Evolutionary conservation across 2,329 filamentous ascomycete species (phyloP), one percentile per base, ranked within the genome.

Genomic region (Arthroderma sp.): DNA sequence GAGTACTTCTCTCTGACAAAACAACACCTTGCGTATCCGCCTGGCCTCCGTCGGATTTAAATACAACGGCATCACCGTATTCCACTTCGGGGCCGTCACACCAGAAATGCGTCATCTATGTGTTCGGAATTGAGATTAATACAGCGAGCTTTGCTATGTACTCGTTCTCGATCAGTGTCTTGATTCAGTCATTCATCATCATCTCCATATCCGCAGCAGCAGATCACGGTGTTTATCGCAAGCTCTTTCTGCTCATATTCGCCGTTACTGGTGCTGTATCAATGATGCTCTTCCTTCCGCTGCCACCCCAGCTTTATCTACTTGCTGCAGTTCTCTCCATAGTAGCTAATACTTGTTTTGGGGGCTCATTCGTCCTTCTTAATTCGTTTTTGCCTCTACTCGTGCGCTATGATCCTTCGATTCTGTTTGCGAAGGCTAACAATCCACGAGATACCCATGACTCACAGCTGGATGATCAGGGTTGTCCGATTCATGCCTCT

Each of bases 131-230:
- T 48, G 81, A 94, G 57, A 81, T 98, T 66, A 96, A 96, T 64
- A 65, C 62, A 3, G 61, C 62, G 22, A 65, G 62, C 49, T 65
- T 65, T 44, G 62, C 62, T 43, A 64, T 65, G 62, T 81, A 96
- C 66, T 95, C 87, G 1, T 98, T 98, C 64, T 94, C 87, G 47
- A 71, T 93, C 57, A 93, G 85, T 60, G 91, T 98, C 1, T 64
- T 95, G 15, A 63, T 95, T 7, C 91, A 98, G 61, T 84, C 88
- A 1, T 65, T 96, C 29, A 68, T 96, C 29, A 93, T 98, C 37
- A 86, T 98, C 51, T 94, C 87, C 58, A 94, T 98, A 72, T 94
- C 87, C 57, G 91, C 85, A 45, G 88, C 89, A 5, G 91, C 91
- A 46, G 91, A 98, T 61, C 89, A 96, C 64, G 91, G 91, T 50